Base-by-base conservation (phyloP, 345 rosid species). In the Linum trigynum region DNA sequence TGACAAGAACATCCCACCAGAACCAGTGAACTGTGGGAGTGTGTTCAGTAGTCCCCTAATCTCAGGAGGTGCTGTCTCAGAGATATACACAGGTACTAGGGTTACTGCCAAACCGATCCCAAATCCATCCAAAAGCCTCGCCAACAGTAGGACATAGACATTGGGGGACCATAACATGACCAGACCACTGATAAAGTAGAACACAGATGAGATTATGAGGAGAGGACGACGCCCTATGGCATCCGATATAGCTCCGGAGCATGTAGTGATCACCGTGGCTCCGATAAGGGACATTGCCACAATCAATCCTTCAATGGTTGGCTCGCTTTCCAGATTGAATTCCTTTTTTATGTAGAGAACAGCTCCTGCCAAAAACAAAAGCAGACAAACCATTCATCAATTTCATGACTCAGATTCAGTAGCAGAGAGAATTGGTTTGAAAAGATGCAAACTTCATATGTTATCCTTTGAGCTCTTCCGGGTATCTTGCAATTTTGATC, bases 21-120 rank as follows among this genome's bases (percentile, higher is more conserved):
- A 87, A 50, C 99, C 99, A 2, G 87, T 81, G 71, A 91, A 91
- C 76, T 95, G 99, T 1, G 99, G 99, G 65, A 95, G 92, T 57
- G 96, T 95, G 74, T 88, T 90, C 80, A 91, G 74, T 10, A 71
- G 71, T 8, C 97, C 97, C 72, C 97, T 82, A 15, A 87, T 94
- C 75, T 94, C 99, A 4, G 99, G 89, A 8, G 96, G 97, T n/a
- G 99, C 89, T 23, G 91, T 87, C 82, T 94, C 99, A 0, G 97
- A 94, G 75, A 94, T 86, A 62, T 94, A 94, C 59, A 94, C 83
- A 17, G 99, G 99, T 58, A 85, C 88, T 57, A 94, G 84, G 12
- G 97, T 94, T 39, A 91, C 92, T 7, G 86, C 89, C 80, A 94
- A 65, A 65, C 99, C 97, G 57, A 94, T 85, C 38, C 99, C 99